Base-by-base conservation (phyloP, 305 asterid species). In the Fraxinus latifolia region DNA sequence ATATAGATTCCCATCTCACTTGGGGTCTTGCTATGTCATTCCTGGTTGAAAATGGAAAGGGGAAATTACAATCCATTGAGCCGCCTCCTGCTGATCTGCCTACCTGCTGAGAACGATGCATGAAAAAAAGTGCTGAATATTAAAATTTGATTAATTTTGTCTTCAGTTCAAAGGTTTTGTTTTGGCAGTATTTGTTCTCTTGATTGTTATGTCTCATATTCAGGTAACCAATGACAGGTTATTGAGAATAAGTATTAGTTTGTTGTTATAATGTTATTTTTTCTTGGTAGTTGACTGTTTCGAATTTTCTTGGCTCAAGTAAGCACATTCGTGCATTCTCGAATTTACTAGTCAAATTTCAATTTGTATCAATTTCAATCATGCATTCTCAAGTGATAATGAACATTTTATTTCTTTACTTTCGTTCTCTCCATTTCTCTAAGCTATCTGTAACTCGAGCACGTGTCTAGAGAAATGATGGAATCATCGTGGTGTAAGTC, bases 1-100 rank as follows among this genome's bases (percentile, higher is more conserved):
- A 87, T 88, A 87, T 87, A 83, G 92, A 89, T 80, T 83, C 92
- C 21, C 92, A 89, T 84, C 86, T 87, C 0, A 80, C 89, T 0
- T 89, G 88, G 90, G 91, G 91, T 6, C 79, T 88, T 72, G 91
- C 76, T 1, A 88, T 81, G 87, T 36, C 90, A 21, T 88, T 88
- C 76, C 4, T 88, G 32, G 90, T 88, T 37, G 91, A 80, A 39
- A 88, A 88, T 70, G 91, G 91, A 14, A 14, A 74, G 19, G 89
- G 91, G 33, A 34, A 74, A 77, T 83, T 50, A n/a, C 88, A 88
- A 23, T 7, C 86, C 11, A 58, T 88, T 3, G 86, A 83, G 36
- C 82, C 88, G 2, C 91, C 91, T 67, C 91, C 91, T 7, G 15
- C 79, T 36, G 91, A 88, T 86, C 85, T 86, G 17, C 91, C 89